Conservation (phyloP, 1,284 basidiomycete species). For the Ceratobasidium sp. region DNA sequence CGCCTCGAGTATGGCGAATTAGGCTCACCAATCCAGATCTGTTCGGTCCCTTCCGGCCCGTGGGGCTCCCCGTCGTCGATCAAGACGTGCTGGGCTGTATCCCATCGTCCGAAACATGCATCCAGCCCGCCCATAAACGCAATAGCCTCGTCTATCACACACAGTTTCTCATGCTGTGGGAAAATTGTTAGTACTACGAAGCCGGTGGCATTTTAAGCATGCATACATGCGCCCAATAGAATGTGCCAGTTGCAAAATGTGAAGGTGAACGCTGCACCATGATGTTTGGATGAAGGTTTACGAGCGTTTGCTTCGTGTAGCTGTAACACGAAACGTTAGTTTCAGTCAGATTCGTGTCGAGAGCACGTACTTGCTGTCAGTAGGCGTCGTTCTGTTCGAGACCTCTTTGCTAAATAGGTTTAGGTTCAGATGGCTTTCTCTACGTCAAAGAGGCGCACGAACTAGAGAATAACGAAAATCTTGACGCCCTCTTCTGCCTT, state of each 20-base stretch:
- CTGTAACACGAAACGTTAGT: constrained; percentile 59
- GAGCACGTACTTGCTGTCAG: constrained; percentile 78
- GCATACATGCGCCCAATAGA: constrained; percentile 96
- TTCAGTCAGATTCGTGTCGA: not conserved
- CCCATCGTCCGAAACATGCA: constrained; percentile 94
- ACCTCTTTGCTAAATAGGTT: constrained; percentile 83
- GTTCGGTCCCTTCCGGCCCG: constrained; percentile 68
- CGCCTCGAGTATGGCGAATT: constrained; percentile 13
- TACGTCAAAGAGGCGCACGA: constrained; percentile 53
- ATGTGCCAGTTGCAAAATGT: constrained; percentile 97
- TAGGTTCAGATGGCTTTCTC: not conserved
- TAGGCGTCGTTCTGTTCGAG: constrained; percentile 95
- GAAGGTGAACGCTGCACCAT: constrained; percentile 97
- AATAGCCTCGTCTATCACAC: constrained; percentile 96
- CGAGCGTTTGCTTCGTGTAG: constrained; percentile 93
- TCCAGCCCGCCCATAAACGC: constrained; percentile 99
- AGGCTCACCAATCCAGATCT: constrained; percentile 85
- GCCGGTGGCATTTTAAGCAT: not conserved
- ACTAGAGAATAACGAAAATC: constrained; percentile 96
- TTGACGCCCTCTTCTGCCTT: constrained; percentile 98
- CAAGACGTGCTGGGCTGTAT: constrained; percentile 93
- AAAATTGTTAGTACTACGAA: not conserved
- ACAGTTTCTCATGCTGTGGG: constrained; percentile 93
- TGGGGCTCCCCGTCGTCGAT: constrained; percentile 80
- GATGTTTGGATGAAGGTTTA: constrained; percentile 89